Base-by-base conservation (phyloP, 257 asterid genomes). In the Solanum bulbocastanum region DNA sequence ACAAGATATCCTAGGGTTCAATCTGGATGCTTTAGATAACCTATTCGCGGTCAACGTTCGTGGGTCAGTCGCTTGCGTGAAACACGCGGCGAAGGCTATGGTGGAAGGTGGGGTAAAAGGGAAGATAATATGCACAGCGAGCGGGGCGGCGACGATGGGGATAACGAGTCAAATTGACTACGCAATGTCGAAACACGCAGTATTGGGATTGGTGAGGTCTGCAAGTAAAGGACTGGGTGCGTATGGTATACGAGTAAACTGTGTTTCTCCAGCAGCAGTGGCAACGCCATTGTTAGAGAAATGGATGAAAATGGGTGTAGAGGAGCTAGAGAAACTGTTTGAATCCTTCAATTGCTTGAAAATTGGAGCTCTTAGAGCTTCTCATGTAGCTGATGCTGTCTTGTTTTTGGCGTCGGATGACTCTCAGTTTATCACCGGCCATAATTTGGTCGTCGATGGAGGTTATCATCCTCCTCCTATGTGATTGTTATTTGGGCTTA, bases 161-260 rank as follows among this genome's bases (percentile, higher is more conserved):
- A 71, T 88, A 6, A 69, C 86, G 18, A 5, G 11, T 16, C 16
- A 23, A 0, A 92, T 87, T 1, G 94, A 90, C 25, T 92, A 92
- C 79, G 76, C 65, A 4, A 88, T 92, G 92, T 92, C 94, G 23
- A 90, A 92, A 87, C 91, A 90, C 44, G 94, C 92, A 1, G 90
- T 92, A 52, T 15, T 89, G 68, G 92, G 94, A 60, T 44, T 90
- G 86, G 88, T 92, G 2, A 56, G 86, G 83, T 87, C 85, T 39
- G 90, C 92, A 8, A 87, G 92, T 71, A 88, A 79, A 52, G 90
- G 87, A 86, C 81, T 92, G 9, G 94, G 92, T 6, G 74, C 30
- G 75, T 36, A 90, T 25, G 94, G 92, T 52, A 89, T 92, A 2
- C 52, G 92, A 35, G 94, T 92, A 39, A 92, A 90, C 10, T 88